A percentile compares a stretch with the other conserved stretches of the same genome.
phyloP scores from a whole-genome alignment of 345 rosid species.

The Citrus medica region DNA sequence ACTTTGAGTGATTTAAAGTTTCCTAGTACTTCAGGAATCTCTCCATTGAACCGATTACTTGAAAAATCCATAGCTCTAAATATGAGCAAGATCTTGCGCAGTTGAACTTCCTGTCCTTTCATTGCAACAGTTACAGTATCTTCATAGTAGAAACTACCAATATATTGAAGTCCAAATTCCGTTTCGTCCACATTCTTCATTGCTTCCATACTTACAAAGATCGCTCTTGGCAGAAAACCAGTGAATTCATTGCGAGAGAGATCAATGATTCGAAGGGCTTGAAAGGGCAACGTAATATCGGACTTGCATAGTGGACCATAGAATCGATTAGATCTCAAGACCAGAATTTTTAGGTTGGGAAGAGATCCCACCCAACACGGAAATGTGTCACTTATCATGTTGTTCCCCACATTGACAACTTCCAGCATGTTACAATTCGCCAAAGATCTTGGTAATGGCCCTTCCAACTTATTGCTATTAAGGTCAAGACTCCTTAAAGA shows the following conservation, averaged over 20 bases:
- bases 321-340: constrained; percentile 7
- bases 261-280: not conserved
- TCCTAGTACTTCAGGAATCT: too few relatives aligned
- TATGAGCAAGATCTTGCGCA: too few relatives aligned
- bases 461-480: constrained; percentile 16
- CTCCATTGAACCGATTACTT: too few relatives aligned
- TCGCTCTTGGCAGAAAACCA: not conserved
- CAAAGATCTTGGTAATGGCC: constrained; percentile 15
- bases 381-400: constrained; percentile 19
- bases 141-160: not conserved
- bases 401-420: constrained; percentile 3
- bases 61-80: too few relatives aligned
- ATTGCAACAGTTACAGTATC: not conserved
- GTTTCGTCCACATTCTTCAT: not conserved
- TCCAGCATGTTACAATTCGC: constrained; percentile 8
- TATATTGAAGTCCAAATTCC: not conserved
- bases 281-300: not conserved
- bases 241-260: not conserved
- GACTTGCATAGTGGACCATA: not conserved
- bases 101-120: not conserved
- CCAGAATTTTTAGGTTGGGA: not conserved
- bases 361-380: constrained; percentile 12
- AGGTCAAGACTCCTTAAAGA: not conserved
- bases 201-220: not conserved
- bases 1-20: not conserved